Conservation (phyloP, 2,329 filamentous ascomycete species). For the Hortaea sp. region DNA sequence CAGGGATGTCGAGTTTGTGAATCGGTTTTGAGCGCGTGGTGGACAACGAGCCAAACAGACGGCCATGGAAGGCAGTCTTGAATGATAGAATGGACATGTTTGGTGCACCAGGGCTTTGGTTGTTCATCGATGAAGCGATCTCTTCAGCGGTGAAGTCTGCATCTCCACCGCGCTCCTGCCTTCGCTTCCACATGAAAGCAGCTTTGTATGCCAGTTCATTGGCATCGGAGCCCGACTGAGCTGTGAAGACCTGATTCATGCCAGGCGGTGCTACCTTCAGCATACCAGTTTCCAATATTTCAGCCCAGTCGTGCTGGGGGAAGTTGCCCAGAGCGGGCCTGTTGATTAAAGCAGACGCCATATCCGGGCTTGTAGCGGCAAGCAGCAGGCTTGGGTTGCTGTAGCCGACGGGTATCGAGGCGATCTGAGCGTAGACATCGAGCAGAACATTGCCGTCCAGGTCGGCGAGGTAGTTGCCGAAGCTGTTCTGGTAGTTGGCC, state of each 20-base stretch:
- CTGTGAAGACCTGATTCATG: conserved; percentile 81
- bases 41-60: conserved; percentile 76
- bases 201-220: conserved; percentile 95
- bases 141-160: conserved; percentile 75
- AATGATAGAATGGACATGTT: conserved; percentile 80
- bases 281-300: conserved; percentile 68
- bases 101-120: conserved; percentile 67
- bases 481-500: conserved; percentile 61
- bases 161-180: conserved; percentile 68
- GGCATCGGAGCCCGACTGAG: conserved; percentile 79
- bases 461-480: conserved; percentile 72
- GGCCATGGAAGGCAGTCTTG: conserved; percentile 80
- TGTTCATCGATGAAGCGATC: conserved; percentile 65
- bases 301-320: conserved; percentile 72
- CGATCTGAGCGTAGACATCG: conserved; percentile 85
- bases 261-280: conserved; percentile 76
- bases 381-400: conserved; percentile 70
- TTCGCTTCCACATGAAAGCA: conserved; percentile 84
- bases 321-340: conserved; percentile 86
- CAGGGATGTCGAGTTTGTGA: conserved; percentile 89
- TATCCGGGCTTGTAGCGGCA: conserved; percentile 64
- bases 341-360: conserved; percentile 75
- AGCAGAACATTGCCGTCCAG: conserved; percentile 61
- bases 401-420: conserved; percentile 85
- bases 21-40: conserved; percentile 89